Conservation (phyloP, 805 yeast species). For the Yarrowia osloensis region DNA sequence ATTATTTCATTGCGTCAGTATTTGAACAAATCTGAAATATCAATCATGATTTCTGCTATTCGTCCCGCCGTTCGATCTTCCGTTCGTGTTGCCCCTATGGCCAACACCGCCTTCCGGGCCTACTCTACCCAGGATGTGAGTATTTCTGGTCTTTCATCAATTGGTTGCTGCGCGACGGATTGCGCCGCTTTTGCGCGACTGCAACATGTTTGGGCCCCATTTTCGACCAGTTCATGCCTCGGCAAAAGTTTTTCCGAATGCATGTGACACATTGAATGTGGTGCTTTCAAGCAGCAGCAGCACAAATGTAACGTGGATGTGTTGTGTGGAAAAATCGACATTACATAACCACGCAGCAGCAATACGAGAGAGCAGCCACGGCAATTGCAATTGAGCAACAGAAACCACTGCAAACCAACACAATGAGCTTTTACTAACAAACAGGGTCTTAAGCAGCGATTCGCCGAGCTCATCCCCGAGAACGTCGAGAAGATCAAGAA, state of each 20-base stretch:
- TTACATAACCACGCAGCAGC: background rate
- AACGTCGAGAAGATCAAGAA: slow-evolving; percentile 87
- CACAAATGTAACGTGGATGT: background rate
- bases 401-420: background rate
- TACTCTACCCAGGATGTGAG: slow-evolving; percentile 31
- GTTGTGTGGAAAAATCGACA: background rate
- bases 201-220: background rate
- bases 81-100: slow-evolving; percentile 23
- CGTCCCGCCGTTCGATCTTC: slow-evolving; percentile 31
- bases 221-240: background rate
- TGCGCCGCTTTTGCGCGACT: background rate
- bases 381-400: background rate
- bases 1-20: slow-evolving; percentile 30
- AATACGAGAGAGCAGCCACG: background rate
- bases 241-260: slow-evolving; percentile 30
- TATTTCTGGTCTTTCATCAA: background rate
- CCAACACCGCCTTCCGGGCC: slow-evolving; percentile 31
- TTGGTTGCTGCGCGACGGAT: background rate
- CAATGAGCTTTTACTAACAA: slow-evolving; percentile 12
- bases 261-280: slow-evolving; percentile 8
- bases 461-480: slow-evolving; percentile 87
- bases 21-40: slow-evolving; percentile 30
- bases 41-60: slow-evolving; percentile 30
- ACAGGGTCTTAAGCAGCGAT: slow-evolving; percentile 81
- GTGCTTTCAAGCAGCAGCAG: background rate